These are phyloP conservation scores for Myriosclerotinia scirpicola DNA, from an alignment of 2,329 filamentous ascomycete species.

Conservation along the genomic window DNA sequence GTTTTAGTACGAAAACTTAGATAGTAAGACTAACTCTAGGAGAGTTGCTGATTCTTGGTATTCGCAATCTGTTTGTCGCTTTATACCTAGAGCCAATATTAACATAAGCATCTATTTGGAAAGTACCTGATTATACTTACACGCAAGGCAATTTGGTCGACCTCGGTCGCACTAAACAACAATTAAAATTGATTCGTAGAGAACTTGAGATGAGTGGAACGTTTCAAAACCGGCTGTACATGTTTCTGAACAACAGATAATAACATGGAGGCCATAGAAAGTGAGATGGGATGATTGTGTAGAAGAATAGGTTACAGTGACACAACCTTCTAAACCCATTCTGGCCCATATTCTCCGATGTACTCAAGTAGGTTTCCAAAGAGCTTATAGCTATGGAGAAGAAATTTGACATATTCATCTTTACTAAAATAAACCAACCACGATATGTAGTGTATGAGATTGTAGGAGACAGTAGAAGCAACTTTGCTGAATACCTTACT, in stretches of 20 bases:
- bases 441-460: not conserved
- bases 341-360: not conserved
- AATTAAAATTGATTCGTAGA: constrained; percentile 2
- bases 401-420: not conserved
- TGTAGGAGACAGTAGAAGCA: not conserved
- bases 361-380: not conserved
- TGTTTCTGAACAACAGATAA: not conserved
- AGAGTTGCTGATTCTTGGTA: constrained; percentile 77
- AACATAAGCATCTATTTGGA: constrained; percentile 21
- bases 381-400: not conserved
- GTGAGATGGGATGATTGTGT: not conserved
- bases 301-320: not conserved
- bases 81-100: constrained; percentile 57
- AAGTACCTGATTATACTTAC: constrained; percentile 45
- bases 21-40: constrained; percentile 60
- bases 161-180: constrained; percentile 67
- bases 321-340: not conserved
- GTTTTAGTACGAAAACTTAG: not conserved
- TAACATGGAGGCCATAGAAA: not conserved
- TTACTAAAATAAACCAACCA: not conserved
- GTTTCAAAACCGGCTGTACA: not conserved
- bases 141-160: constrained; percentile 66
- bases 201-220: not conserved
- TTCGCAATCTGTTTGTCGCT: constrained; percentile 71
- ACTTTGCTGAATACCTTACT: constrained; percentile 3